Base-by-base conservation (phyloP, 176 grass and related monocot species). In the Cenchrus fungigraminus region DNA sequence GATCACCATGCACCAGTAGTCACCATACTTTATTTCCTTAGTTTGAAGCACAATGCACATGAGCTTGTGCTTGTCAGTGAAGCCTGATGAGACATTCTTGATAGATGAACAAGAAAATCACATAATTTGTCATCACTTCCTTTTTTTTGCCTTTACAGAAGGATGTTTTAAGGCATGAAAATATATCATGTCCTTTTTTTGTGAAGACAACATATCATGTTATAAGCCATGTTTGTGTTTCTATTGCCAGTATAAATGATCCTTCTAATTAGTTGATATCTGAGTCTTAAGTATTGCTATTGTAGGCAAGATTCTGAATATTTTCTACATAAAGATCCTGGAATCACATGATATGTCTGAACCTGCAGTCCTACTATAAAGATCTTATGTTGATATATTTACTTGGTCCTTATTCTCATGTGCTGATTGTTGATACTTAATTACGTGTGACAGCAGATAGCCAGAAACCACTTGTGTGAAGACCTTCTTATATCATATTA, bases 101-200 rank as follows among this genome's bases (percentile, higher is more conserved):
- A 37, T 12, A 85, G 15, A 63, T 44, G 75, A 79, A 58, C 81
- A 67, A 76, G 15, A 75, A 81, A 56, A 16, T 56, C 43, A 6
- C 71, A 71, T 11, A 0, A 71, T 71, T 67, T 47, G 17, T 62
- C n/a, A 80, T 47, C 19, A 28, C 34, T 15, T 84, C 8, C 10
- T 12, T 52, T 82, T 28, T 54, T 28, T 45, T 52, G 10, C 65
- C 31, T 61, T 53, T 64, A 83, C 16, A 42, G 22, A 77, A 82
- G 34, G 9, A 31, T 81, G 34, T 17, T 25, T 12, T 74, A 43
- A 11, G 20, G 54, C n/a, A 62, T 46, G 32, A 8, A 7, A 52
- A 49, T 22, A 72, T 53, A 32, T 73, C 29, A 59, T 74, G 6
- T 46, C 2, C 37, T 46, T 46, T 46, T 46, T 46, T 8, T 6